phyloP scores from a whole-genome alignment of 768 basidiomycete species.

The Lactarius hatsudake region DNA sequence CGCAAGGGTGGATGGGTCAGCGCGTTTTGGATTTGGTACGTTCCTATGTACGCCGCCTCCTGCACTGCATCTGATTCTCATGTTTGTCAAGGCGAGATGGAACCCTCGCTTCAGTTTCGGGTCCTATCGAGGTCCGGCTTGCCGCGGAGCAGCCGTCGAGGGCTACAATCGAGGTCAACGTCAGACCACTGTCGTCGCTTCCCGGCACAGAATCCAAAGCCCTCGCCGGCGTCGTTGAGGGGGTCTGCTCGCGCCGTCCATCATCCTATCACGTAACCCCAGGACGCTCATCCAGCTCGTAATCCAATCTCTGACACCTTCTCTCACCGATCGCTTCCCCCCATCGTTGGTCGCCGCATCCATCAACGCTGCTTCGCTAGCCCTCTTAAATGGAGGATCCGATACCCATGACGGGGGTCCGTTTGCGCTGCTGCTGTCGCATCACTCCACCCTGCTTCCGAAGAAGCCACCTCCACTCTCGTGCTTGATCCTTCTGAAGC shows the following conservation, averaged over 20 bases:
- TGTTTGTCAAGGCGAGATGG: constrained; percentile 36
- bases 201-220: constrained; percentile 70
- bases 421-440: constrained; percentile 66
- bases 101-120: constrained; percentile 70
- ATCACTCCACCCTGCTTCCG: constrained; percentile 28
- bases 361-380: constrained; percentile 68
- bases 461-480: constrained; percentile 33
- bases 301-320: constrained; percentile 53
- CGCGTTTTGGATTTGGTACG: constrained; percentile 64
- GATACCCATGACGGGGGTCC: constrained; percentile 74
- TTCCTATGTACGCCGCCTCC: constrained; percentile 15
- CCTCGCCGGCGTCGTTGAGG: constrained; percentile 49
- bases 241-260: constrained; percentile 54
- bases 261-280: constrained; percentile 66
- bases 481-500: constrained; percentile 53
- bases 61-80: constrained; percentile 5
- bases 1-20: constrained; percentile 75
- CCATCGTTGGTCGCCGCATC: constrained; percentile 51
- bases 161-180: constrained; percentile 69
- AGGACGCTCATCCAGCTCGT: constrained; percentile 77
- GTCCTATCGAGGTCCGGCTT: constrained; percentile 74
- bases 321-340: constrained; percentile 17
- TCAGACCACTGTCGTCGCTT: constrained; percentile 67
- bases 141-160: constrained; percentile 67
- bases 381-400: constrained; percentile 66